Percentiles rank a stretch among this genome's conserved stretches.
phyloP scores from a whole-genome alignment of 73 alveolate species.

The Stentor coeruleus region DNA sequence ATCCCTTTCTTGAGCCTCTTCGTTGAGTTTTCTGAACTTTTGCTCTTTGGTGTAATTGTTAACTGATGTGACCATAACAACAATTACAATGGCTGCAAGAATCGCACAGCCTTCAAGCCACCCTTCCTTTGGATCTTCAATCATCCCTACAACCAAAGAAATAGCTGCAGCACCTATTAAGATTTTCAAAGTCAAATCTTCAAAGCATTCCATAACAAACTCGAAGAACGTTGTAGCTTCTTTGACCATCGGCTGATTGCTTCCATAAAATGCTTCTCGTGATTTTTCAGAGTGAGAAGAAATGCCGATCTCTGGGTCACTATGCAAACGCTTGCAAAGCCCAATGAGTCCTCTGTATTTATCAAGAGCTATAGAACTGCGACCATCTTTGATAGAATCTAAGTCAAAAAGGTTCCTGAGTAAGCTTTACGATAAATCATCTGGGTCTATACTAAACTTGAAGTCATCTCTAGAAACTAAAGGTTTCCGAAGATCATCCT shows the following conservation, averaged over 20 bases:
- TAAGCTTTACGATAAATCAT: not conserved
- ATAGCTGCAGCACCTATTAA: constrained; percentile 91
- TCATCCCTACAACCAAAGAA: constrained; percentile 84
- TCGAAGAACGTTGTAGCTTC: constrained; percentile 37
- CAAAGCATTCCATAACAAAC: constrained; percentile 79
- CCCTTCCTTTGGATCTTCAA: constrained; percentile 83
- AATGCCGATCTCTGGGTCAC: constrained; percentile 49
- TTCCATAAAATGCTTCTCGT: constrained; percentile 28
- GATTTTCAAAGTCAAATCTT: constrained; percentile 89
- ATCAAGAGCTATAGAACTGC: constrained; percentile 28
- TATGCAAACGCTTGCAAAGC: constrained; percentile 47
- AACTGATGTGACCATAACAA: constrained; percentile 84
- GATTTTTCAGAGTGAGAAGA: not conserved
- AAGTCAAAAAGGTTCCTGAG: constrained; percentile 7
- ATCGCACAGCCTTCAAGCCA: constrained; percentile 98
- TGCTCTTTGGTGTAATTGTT: constrained; percentile 85
- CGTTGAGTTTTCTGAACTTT: constrained; percentile 80
- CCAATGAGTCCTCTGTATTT: constrained; percentile 63
- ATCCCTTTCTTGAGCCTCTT: constrained; percentile 68
- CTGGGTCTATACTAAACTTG: not conserved
- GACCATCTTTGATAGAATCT: not conserved
- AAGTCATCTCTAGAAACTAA: constrained; percentile 37
- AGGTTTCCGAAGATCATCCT: constrained; percentile 26
- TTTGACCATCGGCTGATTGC: constrained; percentile 41
- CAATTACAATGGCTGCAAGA: constrained; percentile 81